A percentile compares a stretch with the other conserved stretches of the same genome.
Evolutionary conservation across 2,329 filamentous ascomycete genomes (phyloP).

Genomic region (Cadophora sp.): DNA sequence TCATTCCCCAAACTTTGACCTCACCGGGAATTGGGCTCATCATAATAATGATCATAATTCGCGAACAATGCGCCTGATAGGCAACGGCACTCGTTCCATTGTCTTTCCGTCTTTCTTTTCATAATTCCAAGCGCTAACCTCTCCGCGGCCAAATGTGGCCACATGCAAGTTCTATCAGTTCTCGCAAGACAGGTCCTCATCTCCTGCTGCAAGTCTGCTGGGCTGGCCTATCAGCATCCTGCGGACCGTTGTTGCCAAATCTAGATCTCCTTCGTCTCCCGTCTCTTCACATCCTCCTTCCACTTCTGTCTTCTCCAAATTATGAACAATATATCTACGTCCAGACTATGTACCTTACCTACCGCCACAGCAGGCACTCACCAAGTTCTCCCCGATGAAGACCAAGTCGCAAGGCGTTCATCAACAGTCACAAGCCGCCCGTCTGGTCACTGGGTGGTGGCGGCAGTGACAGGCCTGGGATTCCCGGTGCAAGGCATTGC

Average conservation of each 20-base stretch:
- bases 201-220: background rate
- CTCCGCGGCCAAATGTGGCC: background rate
- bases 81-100: background rate
- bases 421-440: background rate
- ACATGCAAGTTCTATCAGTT: conserved; percentile 1
- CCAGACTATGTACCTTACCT: background rate
- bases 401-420: background rate
- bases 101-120: background rate
- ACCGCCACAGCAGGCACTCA: background rate
- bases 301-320: background rate
- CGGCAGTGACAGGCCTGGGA: background rate
- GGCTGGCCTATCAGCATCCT: background rate
- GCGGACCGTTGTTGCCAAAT: background rate
- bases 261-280: conserved; percentile 1
- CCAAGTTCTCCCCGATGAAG: background rate
- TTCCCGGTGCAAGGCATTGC: background rate
- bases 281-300: background rate
- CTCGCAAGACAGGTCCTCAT: background rate
- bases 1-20: background rate
- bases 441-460: background rate
- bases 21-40: background rate
- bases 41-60: background rate
- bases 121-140: background rate
- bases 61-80: background rate
- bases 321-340: background rate